Evolutionary conservation across 768 basidiomycete genomes (phyloP), one percentile per base, ranked within the genome.

Genomic region (Phaeotremella skinneri): DNA sequence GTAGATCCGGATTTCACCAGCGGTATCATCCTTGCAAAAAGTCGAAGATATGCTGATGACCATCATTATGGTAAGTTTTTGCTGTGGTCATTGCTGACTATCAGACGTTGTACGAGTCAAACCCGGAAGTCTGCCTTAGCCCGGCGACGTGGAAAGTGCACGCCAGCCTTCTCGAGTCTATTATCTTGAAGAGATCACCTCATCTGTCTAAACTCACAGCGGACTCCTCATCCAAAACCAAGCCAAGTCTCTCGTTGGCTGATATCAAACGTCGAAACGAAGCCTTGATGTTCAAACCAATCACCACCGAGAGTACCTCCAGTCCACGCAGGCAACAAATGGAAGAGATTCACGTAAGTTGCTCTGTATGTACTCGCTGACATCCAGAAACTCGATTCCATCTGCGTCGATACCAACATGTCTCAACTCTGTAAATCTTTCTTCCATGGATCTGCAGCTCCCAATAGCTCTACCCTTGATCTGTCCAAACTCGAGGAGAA

Each of bases 251-350:
- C 1, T 23, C 25, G 11, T 53, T 27, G 50, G 29, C n/a, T 32
- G 61, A 48, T 4, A 32, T 56, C 26, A 56, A 45, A 34, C 11
- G 20, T 7, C 61, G 71, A 1, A 68, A 63, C 31, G 47, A 55
- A 17, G 59, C 58, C 1, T 45, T 73, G 6, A 30, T 55, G 39
- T 70, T 67, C 49, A 55, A 56, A 31, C 63, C 69, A 0, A 31
- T 52, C 7, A 27, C 52, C 7, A 54, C 59, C 14, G 59, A 62
- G 27, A 55, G 61, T 31, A 59, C 67, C 0, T 56, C 67, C 25
- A 69, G 66, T 61, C 72, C 67, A 2, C 56, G 72, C 17, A 43
- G 69, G n/a, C 70, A 68, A 42, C 69, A 70, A 41, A 70, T 74
- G 62, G 69, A 67, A 26, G 72, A 73, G 52, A 64, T 70, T 13